Evolutionary conservation across 1,284 basidiomycete genomes (phyloP), one percentile per base, ranked within the genome.

Genomic region (Phlebopus sp.): DNA sequence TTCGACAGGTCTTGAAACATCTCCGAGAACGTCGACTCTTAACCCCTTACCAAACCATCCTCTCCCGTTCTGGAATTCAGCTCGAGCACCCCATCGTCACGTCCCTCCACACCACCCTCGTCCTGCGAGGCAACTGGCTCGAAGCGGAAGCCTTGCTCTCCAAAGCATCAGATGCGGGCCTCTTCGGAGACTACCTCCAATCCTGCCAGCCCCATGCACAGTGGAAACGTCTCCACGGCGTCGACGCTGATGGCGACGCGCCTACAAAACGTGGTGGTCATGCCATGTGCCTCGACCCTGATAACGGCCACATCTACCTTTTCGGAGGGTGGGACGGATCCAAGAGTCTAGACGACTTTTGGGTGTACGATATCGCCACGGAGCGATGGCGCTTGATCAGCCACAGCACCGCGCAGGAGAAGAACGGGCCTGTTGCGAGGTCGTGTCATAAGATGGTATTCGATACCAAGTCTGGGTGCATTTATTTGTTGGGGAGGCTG

Each of bases 391-490:
- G 69, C 5, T 56, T 81, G 19, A 70, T 91, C 42, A 82, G 79
- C 47, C 67, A 72, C 29, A 76, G 73, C 41, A 84, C 84, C 1
- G 70, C 76, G 2, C 59, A 69, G 32, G 82, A 85, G 37, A 69
- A 71, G 45, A 78, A 82, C 44, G 87, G 86, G 0, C 90, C 90
- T 2, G 77, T 80, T 4, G 76, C 86, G 4, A 70, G 90, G 23
- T 83, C 84, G 29, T 92, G 90, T 59, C 90, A 92, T 63, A 88
- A 87, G 68, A 90, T 91, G 86, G 82, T 81, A 14, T 87, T 89
- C 55, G 86, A 91, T 59, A 69, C 74, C 15, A 78, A 76, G 62
- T 85, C 79, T 0, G 85, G 85, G 2, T 76, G 73, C 53, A 84
- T 92, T 18, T 92, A 90, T 64, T 60, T 92, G 1, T 65, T 89